Evolutionary conservation across 495 filamentous ascomycete genomes (phyloP).

Genomic region (Penicillium canariense): DNA sequence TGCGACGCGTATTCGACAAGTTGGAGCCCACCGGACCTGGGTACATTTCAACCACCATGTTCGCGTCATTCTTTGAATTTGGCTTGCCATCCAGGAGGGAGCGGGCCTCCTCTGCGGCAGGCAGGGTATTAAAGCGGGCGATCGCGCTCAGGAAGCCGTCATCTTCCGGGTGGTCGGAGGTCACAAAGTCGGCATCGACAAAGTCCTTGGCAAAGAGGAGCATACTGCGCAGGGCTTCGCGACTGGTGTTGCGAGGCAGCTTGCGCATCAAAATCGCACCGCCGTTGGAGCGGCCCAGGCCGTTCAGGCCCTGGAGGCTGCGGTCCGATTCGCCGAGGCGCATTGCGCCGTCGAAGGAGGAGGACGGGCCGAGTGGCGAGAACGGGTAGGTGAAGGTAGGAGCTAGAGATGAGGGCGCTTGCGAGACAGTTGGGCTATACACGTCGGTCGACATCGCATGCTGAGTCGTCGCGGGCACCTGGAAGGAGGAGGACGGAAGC

Average conservation of each 20-base stretch:
- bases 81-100: constrained; percentile 76
- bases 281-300: constrained; percentile 34
- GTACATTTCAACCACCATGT: constrained; percentile 76
- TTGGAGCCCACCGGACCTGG: constrained; percentile 41
- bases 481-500: constrained; percentile 27
- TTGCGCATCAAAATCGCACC: constrained; percentile 69
- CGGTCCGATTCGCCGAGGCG: constrained; percentile 47
- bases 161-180: constrained; percentile 64
- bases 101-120: constrained; percentile 74
- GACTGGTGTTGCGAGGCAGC: constrained; percentile 68
- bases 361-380: constrained; percentile 43
- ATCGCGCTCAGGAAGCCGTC: constrained; percentile 71
- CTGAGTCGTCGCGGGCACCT: constrained; percentile 46
- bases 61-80: constrained; percentile 69
- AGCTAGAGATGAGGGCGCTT: constrained; percentile 39
- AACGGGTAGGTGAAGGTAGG: constrained; percentile 43
- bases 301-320: constrained; percentile 48
- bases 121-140: constrained; percentile 67
- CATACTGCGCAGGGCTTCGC: constrained; percentile 75
- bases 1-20: constrained; percentile 48
- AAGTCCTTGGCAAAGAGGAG: constrained; percentile 83
- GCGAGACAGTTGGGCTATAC: constrained; percentile 43
- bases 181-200: constrained; percentile 68
- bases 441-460: constrained; percentile 55
- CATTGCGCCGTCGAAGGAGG: constrained; percentile 48